Percentiles rank a stretch among this genome's conserved stretches.
These are phyloP conservation scores for Backusella tarrabulga DNA, from an alignment of 192 early-diverging fungal genomes.

Conservation along the genomic window DNA sequence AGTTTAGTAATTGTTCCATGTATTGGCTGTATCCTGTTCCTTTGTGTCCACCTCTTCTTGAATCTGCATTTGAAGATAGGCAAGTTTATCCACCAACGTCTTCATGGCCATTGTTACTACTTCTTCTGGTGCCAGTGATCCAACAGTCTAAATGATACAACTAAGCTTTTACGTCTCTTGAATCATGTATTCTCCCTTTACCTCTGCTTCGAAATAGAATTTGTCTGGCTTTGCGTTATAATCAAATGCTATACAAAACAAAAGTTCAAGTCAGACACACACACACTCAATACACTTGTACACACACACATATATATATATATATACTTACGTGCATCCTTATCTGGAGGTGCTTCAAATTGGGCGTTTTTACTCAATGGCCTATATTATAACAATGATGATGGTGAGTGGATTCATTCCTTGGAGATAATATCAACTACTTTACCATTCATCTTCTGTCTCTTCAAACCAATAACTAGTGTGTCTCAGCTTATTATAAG, in stretches of 20 bases:
- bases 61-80: slow-evolving; percentile 63
- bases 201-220: slow-evolving; percentile 79
- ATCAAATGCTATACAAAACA: slow-evolving; percentile 57
- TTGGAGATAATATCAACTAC: neutral
- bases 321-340: slow-evolving; percentile 43
- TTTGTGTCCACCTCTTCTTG: slow-evolving; percentile 44
- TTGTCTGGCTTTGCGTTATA: slow-evolving; percentile 77
- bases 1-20: slow-evolving; percentile 13
- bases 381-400: slow-evolving; percentile 16
- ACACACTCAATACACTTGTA: too few species aligned
- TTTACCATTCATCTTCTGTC: slow-evolving; percentile 81
- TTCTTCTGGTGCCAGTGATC: slow-evolving; percentile 70
- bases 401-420: neutral
- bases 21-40: slow-evolving; percentile 26
- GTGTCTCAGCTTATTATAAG: slow-evolving; percentile 90
- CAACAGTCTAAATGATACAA: slow-evolving; percentile 55
- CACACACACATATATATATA: too few species aligned
- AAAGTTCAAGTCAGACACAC: neutral
- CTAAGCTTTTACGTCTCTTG: neutral
- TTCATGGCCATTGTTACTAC: slow-evolving; percentile 69
- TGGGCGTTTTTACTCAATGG: slow-evolving; percentile 63
- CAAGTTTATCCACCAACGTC: slow-evolving; percentile 73
- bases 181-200: slow-evolving; percentile 5
- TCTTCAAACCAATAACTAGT: slow-evolving; percentile 94
- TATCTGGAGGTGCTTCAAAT: slow-evolving; percentile 53